Evolutionary conservation across 345 rosid species (phyloP).

Genomic region (Cardamine chenopodiifolia): DNA sequence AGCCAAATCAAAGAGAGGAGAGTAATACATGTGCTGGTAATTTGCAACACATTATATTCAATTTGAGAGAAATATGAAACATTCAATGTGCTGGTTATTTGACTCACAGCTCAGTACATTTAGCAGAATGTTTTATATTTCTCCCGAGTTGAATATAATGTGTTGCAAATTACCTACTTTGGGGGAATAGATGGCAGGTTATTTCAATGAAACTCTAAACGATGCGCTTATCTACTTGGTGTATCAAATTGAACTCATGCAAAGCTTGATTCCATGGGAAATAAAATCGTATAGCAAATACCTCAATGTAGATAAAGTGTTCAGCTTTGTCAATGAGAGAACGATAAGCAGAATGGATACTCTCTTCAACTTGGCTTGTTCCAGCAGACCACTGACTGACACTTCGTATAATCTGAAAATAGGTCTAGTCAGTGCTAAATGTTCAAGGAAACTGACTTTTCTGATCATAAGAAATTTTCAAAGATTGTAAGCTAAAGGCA

Average conservation of each 20-base stretch:
- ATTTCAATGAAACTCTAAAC: constrained; percentile 10
- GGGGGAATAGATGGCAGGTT: not conserved
- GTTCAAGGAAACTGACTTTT: constrained; percentile 9
- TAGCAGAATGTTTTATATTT: not conserved
- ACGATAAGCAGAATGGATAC: constrained; percentile 90
- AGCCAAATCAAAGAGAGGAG: not conserved
- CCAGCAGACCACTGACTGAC: constrained; percentile 99
- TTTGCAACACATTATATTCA: not conserved
- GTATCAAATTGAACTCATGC: constrained; percentile 8
- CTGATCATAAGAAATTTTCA: not conserved
- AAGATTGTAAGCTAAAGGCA: constrained; percentile 23
- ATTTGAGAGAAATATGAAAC: not conserved
- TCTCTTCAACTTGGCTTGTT: constrained; percentile 94
- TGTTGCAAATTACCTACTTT: not conserved
- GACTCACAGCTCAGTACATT: not conserved
- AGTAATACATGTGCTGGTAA: not conserved
- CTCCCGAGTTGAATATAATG: not conserved
- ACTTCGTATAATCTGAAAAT: constrained; percentile 87
- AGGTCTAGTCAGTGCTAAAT: constrained; percentile 29
- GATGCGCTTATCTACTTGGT: constrained; percentile 18
- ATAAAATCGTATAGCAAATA: constrained; percentile 38
- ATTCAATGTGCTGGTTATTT: not conserved
- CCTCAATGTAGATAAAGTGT: constrained; percentile 93
- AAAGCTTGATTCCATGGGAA: not conserved
- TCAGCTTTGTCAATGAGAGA: constrained; percentile 98